These are phyloP conservation scores for Pythium myriotylum DNA, from an alignment of 352 stramenopile genomes.

Conservation along the genomic window DNA sequence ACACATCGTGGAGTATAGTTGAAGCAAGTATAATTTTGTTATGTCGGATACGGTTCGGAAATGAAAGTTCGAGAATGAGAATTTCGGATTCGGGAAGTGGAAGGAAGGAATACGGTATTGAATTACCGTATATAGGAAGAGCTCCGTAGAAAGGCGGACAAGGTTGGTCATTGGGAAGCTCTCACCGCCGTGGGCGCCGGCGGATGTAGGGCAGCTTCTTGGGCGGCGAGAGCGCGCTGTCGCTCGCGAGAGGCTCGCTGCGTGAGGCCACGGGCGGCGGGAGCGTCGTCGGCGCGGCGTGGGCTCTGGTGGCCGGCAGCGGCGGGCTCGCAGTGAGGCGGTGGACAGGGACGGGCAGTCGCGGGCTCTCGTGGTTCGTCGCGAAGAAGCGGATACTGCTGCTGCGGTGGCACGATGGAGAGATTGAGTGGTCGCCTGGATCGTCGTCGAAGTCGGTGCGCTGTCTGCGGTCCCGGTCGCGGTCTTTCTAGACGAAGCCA, in stretches of 20 bases:
- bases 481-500: background rate
- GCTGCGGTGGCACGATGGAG: constrained; percentile 25
- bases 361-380: background rate
- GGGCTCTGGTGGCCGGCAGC: background rate
- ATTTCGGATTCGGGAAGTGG: no score
- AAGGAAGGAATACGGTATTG: no score
- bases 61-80: constrained; percentile 18
- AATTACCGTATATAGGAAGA: background rate
- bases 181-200: background rate
- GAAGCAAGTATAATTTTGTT: constrained; percentile 5
- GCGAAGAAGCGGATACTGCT: constrained; percentile 45
- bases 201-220: constrained; percentile 28
- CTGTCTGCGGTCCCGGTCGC: constrained; percentile 18
- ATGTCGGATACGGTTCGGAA: constrained; percentile 6
- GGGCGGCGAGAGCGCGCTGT: background rate
- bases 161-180: background rate
- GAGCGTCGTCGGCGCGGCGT: background rate
- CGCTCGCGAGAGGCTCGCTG: background rate
- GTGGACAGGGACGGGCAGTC: background rate
- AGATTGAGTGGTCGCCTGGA: background rate
- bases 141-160: no score
- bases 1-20: constrained; percentile 1
- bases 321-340: background rate
- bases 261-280: background rate
- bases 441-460: constrained; percentile 20